A percentile compares a stretch with the other conserved stretches of the same genome.
These are phyloP conservation scores for Nicotiana sylvestris DNA, from an alignment of 257 asterid species.

Conservation along the genomic window DNA sequence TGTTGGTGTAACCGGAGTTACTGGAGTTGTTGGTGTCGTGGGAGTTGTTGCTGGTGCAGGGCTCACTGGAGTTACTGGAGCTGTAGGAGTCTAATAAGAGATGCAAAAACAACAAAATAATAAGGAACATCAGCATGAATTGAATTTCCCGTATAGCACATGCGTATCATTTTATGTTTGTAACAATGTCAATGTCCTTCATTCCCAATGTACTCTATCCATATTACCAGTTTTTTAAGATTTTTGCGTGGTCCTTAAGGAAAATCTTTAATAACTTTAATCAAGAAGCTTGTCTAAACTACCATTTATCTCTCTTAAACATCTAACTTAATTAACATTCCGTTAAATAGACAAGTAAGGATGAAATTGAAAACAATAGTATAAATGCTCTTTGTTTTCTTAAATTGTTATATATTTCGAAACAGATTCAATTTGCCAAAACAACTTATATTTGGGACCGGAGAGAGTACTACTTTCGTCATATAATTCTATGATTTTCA, in stretches of 20 bases:
- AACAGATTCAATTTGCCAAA: neutral
- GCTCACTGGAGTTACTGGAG: slow-evolving; percentile 21
- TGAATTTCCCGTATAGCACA: neutral
- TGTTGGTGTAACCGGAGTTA: slow-evolving; percentile 28
- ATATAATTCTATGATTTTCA: too few species aligned
- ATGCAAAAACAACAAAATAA: slow-evolving; percentile 13
- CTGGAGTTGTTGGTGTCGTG: slow-evolving; percentile 22
- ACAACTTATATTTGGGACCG: neutral
- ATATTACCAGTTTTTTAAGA: neutral
- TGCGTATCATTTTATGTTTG: neutral
- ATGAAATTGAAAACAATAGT: neutral
- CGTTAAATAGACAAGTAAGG: neutral
- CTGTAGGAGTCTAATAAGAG: slow-evolving; percentile 42
- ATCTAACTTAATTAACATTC: neutral
- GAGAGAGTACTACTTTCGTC: neutral
- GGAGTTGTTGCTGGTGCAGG: slow-evolving; percentile 21
- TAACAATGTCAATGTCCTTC: neutral
- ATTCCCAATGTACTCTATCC: neutral
- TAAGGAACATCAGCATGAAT: neutral
- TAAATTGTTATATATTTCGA: neutral
- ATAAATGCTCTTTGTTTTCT: neutral
- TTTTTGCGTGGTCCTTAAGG: neutral
- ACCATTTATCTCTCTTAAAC: neutral
- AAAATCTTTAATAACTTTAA: neutral
- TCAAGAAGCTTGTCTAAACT: neutral